These are phyloP conservation scores for Mimosa bimucronata DNA, from an alignment of 306 rosid genomes.

Conservation along the genomic window DNA sequence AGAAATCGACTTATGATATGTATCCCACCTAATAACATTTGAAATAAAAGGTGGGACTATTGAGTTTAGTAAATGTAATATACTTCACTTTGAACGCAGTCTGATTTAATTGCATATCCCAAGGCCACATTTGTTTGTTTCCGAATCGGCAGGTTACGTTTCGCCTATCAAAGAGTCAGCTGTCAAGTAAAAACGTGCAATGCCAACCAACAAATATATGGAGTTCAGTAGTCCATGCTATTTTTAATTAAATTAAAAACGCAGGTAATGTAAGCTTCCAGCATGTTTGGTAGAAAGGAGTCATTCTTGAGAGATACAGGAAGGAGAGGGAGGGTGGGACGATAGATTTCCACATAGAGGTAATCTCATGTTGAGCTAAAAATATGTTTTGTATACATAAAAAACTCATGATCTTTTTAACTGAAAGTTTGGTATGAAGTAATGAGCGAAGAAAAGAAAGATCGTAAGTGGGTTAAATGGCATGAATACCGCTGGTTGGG, in stretches of 20 bases:
- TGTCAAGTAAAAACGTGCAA: neutral
- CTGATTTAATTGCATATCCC: neutral
- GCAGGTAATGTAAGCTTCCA: neutral
- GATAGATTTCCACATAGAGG: too few relatives aligned
- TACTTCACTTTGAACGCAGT: neutral
- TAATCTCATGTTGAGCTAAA: too few relatives aligned
- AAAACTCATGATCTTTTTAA: too few relatives aligned
- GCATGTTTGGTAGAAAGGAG: neutral
- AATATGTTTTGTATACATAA: too few relatives aligned
- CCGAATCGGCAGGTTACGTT: neutral
- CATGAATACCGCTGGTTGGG: neutral
- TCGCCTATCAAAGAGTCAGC: neutral
- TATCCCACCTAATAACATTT: neutral
- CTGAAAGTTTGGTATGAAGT: too few relatives aligned
- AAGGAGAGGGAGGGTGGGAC: too few relatives aligned
- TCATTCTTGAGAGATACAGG: neutral
- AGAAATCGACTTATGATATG: conserved; percentile 35
- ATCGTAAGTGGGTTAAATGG: too few relatives aligned
- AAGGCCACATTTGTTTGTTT: neutral
- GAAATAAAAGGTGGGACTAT: neutral
- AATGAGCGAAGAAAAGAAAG: too few relatives aligned
- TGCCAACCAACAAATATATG: too few relatives aligned
- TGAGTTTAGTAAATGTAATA: neutral
- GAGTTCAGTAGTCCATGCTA: too few relatives aligned
- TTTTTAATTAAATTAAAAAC: neutral